Evolutionary conservation across 345 rosid species (phyloP).

Genomic region (Crucihimalaya himalaica): DNA sequence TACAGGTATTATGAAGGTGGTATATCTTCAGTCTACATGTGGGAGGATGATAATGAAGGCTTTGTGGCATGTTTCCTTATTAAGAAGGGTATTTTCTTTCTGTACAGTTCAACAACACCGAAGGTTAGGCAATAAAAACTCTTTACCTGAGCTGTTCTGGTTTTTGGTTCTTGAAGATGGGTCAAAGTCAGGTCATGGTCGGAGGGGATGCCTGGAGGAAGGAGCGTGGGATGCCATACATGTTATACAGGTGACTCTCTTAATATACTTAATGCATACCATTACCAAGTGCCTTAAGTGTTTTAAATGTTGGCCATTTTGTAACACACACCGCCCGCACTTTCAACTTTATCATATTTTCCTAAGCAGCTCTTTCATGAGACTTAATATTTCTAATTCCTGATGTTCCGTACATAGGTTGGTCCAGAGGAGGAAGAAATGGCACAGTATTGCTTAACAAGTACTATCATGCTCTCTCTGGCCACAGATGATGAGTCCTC

Average conservation of each 20-base stretch:
- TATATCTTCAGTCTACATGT: conserved; percentile 93
- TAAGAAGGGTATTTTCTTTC: conserved; percentile 72
- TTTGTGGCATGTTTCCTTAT: conserved; percentile 92
- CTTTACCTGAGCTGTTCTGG: conserved; percentile 15
- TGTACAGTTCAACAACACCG: background rate
- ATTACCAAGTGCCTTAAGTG: background rate
- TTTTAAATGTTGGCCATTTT: background rate
- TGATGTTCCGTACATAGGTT: conserved; percentile 52
- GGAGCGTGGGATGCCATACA: conserved; percentile 99
- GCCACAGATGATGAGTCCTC: conserved; percentile 78
- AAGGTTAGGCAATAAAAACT: background rate
- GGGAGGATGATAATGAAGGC: conserved; percentile 94
- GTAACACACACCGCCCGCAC: conserved; percentile 9
- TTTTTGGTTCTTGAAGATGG: conserved; percentile 59
- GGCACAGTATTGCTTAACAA: conserved; percentile 87
- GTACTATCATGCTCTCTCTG: conserved; percentile 93
- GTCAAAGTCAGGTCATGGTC: conserved; percentile 89
- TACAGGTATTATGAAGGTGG: conserved; percentile 98
- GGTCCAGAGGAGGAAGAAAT: conserved; percentile 84
- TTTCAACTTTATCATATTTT: background rate
- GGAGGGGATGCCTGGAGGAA: conserved; percentile 91
- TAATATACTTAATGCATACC: conserved; percentile 1
- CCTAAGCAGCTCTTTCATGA: background rate
- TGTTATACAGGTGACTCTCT: conserved; percentile 71
- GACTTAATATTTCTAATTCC: background rate